These are phyloP conservation scores for Martensiomyces pterosporus DNA, from an alignment of 192 early-diverging fungal genomes.

Conservation along the genomic window DNA sequence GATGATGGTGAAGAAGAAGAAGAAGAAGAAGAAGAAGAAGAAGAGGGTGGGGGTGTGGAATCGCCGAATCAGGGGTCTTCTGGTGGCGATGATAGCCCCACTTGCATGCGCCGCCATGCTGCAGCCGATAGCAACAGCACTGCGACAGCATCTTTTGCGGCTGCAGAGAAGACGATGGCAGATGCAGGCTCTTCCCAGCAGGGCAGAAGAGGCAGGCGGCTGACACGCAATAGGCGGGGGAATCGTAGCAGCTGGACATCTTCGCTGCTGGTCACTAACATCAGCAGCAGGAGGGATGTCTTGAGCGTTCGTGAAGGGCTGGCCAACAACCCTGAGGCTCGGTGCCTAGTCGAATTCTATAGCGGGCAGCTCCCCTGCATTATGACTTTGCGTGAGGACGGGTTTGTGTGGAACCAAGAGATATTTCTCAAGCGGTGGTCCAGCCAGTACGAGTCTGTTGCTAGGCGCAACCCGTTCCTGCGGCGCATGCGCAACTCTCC, in stretches of 20 bases:
- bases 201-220: slow-evolving; percentile 4
- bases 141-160: too few relatives aligned
- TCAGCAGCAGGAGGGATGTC: slow-evolving; percentile 8
- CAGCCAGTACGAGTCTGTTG: slow-evolving; percentile 15
- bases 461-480: slow-evolving; percentile 35
- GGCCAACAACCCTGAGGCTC: slow-evolving; percentile 15
- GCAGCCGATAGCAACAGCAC: not conserved
- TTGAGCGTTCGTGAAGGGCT: slow-evolving; percentile 19
- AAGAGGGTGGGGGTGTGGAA: too few relatives aligned
- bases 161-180: too few relatives aligned
- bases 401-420: slow-evolving; percentile 43
- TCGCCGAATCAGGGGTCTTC: not conserved
- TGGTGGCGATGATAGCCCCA: not conserved
- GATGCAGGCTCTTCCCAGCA: too few relatives aligned
- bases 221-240: not conserved
- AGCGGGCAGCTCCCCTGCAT: slow-evolving; percentile 12
- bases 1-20: not conserved
- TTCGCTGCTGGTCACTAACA: slow-evolving; percentile 20
- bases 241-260: not conserved
- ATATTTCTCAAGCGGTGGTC: slow-evolving; percentile 20
- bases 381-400: slow-evolving; percentile 37
- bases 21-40: not conserved
- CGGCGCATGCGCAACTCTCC: slow-evolving; percentile 11
- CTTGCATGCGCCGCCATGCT: not conserved
- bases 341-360: slow-evolving; percentile 28